Evolutionary conservation across 306 rosid genomes (phyloP), one percentile per base, ranked within the genome.

Genomic region (Cucumis melo): DNA sequence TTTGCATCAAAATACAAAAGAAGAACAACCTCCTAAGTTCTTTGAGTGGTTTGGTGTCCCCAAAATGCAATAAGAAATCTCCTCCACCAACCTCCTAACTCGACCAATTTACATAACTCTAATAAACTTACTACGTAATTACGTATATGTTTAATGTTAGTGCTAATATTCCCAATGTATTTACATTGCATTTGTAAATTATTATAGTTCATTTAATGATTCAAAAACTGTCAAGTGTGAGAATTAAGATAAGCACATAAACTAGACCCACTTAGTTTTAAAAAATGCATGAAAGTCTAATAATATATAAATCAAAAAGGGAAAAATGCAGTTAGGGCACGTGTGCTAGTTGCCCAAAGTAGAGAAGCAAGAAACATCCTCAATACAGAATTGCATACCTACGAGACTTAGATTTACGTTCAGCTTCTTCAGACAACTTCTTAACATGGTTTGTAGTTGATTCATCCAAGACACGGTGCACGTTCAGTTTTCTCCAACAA

Each of bases 401-500:
- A 81, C 99, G 97, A 65, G 92, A 81, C 79, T 88, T 91, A 20
- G 68, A 58, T 86, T 75, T 87, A 80, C 88, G 96, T n/a, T 94
- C 93, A 10, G 96, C 96, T 88, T 94, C 99, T 85, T 87, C 93
- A 41, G 97, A 90, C 80, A 84, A 86, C 92, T 65, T 88, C 85
- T 94, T 94, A 79, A 92, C 91, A 66, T 82, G 99, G 79, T 88
- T 92, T 72, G 78, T 83, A 27, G 90, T 85, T 39, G 95, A 90
- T 79, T 94, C 99, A 27, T 94, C 99, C 87, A 94, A 90, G 78
- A 85, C 81, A 66, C 99, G 96, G 58, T 89, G 96, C 76, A 94
- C 95, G 67, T 90, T 94, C 79, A 94, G 82, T 84, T 92, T 94
- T 68, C 99, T 93, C 99, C 99, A 92, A 56, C 96, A 96, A 83